Percentiles rank a stretch among this genome's conserved stretches.
Conservation (phyloP, 1,284 basidiomycete species). For the Leccinum griseonigrum region DNA sequence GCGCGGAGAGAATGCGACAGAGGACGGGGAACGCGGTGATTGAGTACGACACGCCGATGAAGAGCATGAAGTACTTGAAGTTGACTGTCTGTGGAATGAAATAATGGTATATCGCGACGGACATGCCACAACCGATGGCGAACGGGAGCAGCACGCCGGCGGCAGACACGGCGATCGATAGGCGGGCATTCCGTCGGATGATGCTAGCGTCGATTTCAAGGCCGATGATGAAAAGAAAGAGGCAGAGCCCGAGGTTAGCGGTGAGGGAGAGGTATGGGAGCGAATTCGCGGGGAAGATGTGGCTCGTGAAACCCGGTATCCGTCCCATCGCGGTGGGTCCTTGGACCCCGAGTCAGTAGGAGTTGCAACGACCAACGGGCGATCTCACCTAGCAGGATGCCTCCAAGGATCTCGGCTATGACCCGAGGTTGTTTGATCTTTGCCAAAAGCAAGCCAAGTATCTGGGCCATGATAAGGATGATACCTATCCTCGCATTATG, state of each 20-base stretch:
- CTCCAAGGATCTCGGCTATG: constrained; percentile 84
- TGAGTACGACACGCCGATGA: constrained; percentile 87
- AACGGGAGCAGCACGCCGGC: constrained; percentile 79
- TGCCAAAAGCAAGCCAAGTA: constrained; percentile 68
- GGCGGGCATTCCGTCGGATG: constrained; percentile 51
- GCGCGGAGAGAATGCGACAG: constrained; percentile 82
- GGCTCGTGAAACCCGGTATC: constrained; percentile 77
- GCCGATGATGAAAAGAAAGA: constrained; percentile 92
- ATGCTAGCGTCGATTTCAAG: constrained; percentile 82
- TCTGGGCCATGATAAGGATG: constrained; percentile 74
- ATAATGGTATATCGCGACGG: constrained; percentile 75
- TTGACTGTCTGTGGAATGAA: constrained; percentile 70
- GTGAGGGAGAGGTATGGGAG: constrained; percentile 81
- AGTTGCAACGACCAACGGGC: neutral
- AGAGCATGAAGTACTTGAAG: constrained; percentile 90
- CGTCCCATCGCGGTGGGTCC: constrained; percentile 79
- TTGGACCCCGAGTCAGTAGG: constrained; percentile 1
- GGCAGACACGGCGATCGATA: constrained; percentile 47
- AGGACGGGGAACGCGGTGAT: constrained; percentile 96
- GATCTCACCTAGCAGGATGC: constrained; percentile 73
- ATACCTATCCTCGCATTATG: constrained; percentile 17
- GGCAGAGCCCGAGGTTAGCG: constrained; percentile 90
- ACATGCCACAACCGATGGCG: constrained; percentile 80
- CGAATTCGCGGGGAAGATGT: constrained; percentile 78
- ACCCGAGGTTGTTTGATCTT: constrained; percentile 86